Evolutionary conservation across 495 filamentous ascomycete genomes (phyloP).

Genomic region (Chaetomium cochliodes): DNA sequence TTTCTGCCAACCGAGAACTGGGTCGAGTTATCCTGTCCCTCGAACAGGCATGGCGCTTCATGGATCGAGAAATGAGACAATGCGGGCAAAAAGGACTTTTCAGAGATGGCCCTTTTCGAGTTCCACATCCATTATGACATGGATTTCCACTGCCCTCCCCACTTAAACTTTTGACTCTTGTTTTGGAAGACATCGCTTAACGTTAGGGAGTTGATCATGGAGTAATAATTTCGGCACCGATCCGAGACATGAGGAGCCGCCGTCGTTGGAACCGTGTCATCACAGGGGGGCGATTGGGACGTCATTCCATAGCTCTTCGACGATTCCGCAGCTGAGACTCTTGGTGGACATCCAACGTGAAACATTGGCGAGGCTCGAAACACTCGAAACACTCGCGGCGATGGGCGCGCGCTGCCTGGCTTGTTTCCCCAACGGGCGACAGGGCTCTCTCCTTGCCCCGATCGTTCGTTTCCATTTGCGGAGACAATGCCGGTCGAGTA

Average conservation of each 20-base stretch:
- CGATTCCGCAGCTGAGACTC: neutral
- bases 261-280: neutral
- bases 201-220: neutral
- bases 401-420: slow-evolving; percentile 12
- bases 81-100: slow-evolving; percentile 12
- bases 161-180: neutral
- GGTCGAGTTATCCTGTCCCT: slow-evolving; percentile 7
- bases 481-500: slow-evolving; percentile 3
- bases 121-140: neutral
- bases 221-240: slow-evolving; percentile 19
- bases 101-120: neutral
- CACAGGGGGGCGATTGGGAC: neutral
- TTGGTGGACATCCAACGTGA: neutral
- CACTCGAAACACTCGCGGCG: slow-evolving; percentile 20
- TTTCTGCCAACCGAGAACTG: slow-evolving; percentile 7
- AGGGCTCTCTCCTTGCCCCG: neutral
- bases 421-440: slow-evolving; percentile 17
- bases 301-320: neutral
- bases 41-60: slow-evolving; percentile 13
- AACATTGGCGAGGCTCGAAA: slow-evolving; percentile 12
- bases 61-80: slow-evolving; percentile 7
- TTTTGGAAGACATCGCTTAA: slow-evolving; percentile 2
- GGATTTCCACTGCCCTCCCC: neutral
- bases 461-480: slow-evolving; percentile 14
- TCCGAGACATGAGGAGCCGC: slow-evolving; percentile 3